These are phyloP conservation scores for Aspergillus nidulans DNA, from an alignment of 495 filamentous ascomycete genomes.

Conservation along the genomic window DNA sequence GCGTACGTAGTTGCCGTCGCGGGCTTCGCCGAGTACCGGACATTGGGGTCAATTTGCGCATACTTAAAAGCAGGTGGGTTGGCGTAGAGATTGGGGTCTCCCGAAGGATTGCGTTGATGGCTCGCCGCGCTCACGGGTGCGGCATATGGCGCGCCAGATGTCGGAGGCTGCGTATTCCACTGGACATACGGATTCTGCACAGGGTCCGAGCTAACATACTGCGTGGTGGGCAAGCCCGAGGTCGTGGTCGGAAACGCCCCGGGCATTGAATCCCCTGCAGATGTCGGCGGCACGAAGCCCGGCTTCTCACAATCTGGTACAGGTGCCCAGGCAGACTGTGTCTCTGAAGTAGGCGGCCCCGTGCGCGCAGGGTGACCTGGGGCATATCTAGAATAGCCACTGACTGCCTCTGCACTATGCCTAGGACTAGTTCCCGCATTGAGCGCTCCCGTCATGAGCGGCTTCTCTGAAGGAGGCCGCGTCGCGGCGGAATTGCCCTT, in stretches of 20 bases:
- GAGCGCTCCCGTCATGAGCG: constrained; percentile 18
- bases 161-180: constrained; percentile 17
- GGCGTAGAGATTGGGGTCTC: constrained; percentile 30
- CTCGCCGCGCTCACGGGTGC: constrained; percentile 5
- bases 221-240: constrained; percentile 19
- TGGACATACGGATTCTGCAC: constrained; percentile 22
- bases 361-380: constrained; percentile 23
- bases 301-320: constrained; percentile 40
- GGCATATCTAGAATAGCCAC: constrained; percentile 44
- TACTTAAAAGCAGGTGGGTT: constrained; percentile 36
- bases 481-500: constrained; percentile 4
- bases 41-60: constrained; percentile 39
- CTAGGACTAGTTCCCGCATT: constrained; percentile 1
- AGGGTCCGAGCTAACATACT: constrained; percentile 22
- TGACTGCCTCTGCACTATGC: constrained; percentile 16
- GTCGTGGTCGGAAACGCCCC: constrained; percentile 33
- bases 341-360: constrained; percentile 16
- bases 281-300: constrained; percentile 37
- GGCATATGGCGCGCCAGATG: constrained; percentile 13
- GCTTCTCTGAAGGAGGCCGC: constrained; percentile 3
- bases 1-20: constrained; percentile 21
- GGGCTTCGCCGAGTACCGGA: constrained; percentile 32
- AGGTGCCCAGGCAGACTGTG: constrained; percentile 32
- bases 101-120: constrained; percentile 27
- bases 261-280: constrained; percentile 31